Base-by-base conservation (phyloP, 768 basidiomycete genomes). In the Albatrellus ellisii region DNA sequence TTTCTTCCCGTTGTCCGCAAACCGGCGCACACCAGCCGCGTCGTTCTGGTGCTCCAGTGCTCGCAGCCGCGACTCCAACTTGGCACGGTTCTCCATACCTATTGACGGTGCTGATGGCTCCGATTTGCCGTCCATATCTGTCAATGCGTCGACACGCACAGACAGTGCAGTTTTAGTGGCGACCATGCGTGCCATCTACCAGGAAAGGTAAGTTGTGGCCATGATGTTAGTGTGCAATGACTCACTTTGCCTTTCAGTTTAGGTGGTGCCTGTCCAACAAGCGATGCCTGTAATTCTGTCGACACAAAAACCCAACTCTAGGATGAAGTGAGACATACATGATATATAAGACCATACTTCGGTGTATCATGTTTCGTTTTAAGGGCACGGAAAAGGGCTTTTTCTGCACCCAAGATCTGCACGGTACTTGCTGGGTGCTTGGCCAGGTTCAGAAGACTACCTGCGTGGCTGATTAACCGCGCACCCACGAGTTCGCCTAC, bases 311-410 rank as follows among this genome's bases (percentile, higher is more conserved):
- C 36, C 26, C 43, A 37, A n/a, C 38, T 26, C 31, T 22, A 27
- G n/a, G 29, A 41, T 1, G 22, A 26, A n/a, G 15, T 17, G 29
- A n/a, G 10, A 65, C 75, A 27, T 59, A 85, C 88, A 66, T 98
- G 95, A 64, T 97, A 99, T 53, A 99, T 98, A n/a, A 98, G 69
- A 47, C 95, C 95, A 56, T 99, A 98, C 66, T 99, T 99, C 20
- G 94, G 92, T 46, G 94, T 97, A 66, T 97, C 94, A 49, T 97
- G 81, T 56, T 83, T 83, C 24, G 81, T 81, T 62, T 83, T 83
- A 44, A 83, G 59, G 2, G 79, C 81, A 40, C 81, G 66, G 68
- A 83, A 83, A 20, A 83, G 65, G 11, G 79, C 79, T 59, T 83
- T 83, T 60, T 83, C 79, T 10, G 81, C 81, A 45, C 79, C 79